Evolutionary conservation across 257 asterid species (phyloP), one percentile per base, ranked within the genome.

Genomic region (Paulownia fortunei): DNA sequence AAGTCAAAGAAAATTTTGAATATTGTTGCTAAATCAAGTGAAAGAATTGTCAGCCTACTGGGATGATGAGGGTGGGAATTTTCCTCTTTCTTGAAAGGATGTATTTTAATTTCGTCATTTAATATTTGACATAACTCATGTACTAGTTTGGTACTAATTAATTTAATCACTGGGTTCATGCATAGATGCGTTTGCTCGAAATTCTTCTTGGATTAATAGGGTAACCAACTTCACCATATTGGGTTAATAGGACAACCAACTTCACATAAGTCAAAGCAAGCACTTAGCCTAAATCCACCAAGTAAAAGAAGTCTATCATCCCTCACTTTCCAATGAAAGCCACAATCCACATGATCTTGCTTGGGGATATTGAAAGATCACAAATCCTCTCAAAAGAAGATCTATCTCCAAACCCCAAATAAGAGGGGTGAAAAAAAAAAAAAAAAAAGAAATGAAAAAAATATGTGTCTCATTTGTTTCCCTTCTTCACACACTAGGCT

Each of bases 301-400:
- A 64, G 36, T 62, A 41, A 63, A 76, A 54, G 37, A 67, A 69
- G 60, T 72, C 67, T 36, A 72, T 76, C 77, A 68, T 54, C 79
- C 80, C 51, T 63, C 81, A 79, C 86, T 58, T 81, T 79, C 78
- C 89, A 81, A 76, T 78, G 82, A 83, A 82, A 79, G 60, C 88
- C 82, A 87, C 80, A 81, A 74, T 79, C 86, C 89, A 87, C 84
- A 87, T 83, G 86, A 74, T 80, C 84, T 84, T 93, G 88, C 86
- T 88, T 86, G 78, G 87, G 85, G 89, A 82, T 86, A 71, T 82
- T 81, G 86, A 84, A 84, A 87, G 80, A 84, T 86, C 82, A 73
- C 85, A 78, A 73, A 80, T 82, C 84, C 78, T 80, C 87, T 62
- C 81, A 82, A 85, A 84, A 84, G 72, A 81, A 80, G 70, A 80